Conservation (phyloP, 2,329 filamentous ascomycete genomes). For the Neophaeococcomyces aloes region DNA sequence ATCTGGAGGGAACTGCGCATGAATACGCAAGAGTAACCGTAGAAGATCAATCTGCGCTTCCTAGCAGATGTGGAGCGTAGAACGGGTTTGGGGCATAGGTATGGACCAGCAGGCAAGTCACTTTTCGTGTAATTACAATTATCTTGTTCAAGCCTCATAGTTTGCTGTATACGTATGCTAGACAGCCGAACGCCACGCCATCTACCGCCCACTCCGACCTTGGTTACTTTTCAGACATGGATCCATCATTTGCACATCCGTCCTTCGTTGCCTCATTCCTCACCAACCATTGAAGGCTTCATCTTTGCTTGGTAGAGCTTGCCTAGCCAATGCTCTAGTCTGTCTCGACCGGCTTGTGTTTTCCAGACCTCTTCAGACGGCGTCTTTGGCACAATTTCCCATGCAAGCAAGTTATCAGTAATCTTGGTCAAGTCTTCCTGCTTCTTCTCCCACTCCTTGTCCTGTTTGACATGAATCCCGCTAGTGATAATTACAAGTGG, state of each 20-base stretch:
- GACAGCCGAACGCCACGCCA: too few relatives aligned
- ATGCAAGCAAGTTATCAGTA: conserved; percentile 66
- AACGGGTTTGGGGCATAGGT: too few relatives aligned
- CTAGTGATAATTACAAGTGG: conserved; percentile 76
- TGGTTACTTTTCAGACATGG: too few relatives aligned
- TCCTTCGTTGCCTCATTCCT: background rate
- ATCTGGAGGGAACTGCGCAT: too few relatives aligned
- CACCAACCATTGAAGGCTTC: background rate
- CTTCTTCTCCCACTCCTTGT: conserved; percentile 66
- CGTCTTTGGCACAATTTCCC: conserved; percentile 78
- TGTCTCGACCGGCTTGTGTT: conserved; percentile 57
- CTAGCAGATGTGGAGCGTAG: too few relatives aligned
- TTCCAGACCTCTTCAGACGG: conserved; percentile 73
- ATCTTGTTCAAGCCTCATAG: too few relatives aligned
- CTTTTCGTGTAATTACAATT: too few relatives aligned
- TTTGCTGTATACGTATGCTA: too few relatives aligned
- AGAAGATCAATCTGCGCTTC: too few relatives aligned
- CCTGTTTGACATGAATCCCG: conserved; percentile 56
- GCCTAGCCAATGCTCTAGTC: conserved; percentile 68
- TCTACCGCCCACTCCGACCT: too few relatives aligned
- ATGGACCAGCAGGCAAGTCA: too few relatives aligned
- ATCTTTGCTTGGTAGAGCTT: conserved; percentile 45
- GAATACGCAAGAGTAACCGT: too few relatives aligned
- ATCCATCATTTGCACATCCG: background rate
- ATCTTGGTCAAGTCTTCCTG: conserved; percentile 75